A percentile compares a stretch with the other conserved stretches of the same genome.
These are phyloP conservation scores for Fonsecaea nubica DNA, from an alignment of 2,329 filamentous ascomycete species.

Conservation along the genomic window DNA sequence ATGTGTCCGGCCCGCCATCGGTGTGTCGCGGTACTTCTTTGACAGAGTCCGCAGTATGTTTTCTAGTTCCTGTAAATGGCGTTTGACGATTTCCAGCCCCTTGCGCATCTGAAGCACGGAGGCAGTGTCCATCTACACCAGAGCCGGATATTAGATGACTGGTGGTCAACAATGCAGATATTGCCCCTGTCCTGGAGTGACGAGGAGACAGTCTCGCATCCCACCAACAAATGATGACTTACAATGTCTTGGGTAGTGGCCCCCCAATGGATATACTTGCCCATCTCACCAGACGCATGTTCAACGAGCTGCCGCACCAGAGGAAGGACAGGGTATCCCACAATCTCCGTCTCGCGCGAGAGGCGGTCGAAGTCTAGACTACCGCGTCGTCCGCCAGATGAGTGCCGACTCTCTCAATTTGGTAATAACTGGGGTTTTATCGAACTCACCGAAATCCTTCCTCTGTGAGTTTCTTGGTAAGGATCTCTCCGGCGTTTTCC, in stretches of 20 bases:
- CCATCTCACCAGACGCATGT: constrained; percentile 36
- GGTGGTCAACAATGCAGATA: background rate
- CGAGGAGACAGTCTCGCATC: background rate
- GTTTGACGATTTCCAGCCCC: constrained; percentile 57
- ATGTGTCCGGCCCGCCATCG: constrained; percentile 65
- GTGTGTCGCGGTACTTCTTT: constrained; percentile 57
- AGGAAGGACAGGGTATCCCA: constrained; percentile 42
- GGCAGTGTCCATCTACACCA: constrained; percentile 57
- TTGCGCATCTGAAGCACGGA: constrained; percentile 61
- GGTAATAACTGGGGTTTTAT: background rate
- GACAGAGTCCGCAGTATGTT: constrained; percentile 53
- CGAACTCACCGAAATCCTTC: constrained; percentile 33
- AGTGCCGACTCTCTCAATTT: background rate
- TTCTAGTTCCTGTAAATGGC: constrained; percentile 53
- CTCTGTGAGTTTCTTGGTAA: constrained; percentile 30
- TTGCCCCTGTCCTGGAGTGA: background rate
- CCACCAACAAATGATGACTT: background rate
- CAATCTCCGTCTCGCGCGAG: constrained; percentile 40
- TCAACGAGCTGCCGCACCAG: constrained; percentile 41
- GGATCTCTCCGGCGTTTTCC: constrained; percentile 33
- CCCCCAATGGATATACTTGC: constrained; percentile 64
- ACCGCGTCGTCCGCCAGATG: background rate
- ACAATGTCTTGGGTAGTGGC: constrained; percentile 64
- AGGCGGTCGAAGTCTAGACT: constrained; percentile 36
- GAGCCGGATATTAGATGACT: background rate